Conservation (phyloP, 371 early-diverging fungal genomes). For the Mucor lusitanicus region DNA sequence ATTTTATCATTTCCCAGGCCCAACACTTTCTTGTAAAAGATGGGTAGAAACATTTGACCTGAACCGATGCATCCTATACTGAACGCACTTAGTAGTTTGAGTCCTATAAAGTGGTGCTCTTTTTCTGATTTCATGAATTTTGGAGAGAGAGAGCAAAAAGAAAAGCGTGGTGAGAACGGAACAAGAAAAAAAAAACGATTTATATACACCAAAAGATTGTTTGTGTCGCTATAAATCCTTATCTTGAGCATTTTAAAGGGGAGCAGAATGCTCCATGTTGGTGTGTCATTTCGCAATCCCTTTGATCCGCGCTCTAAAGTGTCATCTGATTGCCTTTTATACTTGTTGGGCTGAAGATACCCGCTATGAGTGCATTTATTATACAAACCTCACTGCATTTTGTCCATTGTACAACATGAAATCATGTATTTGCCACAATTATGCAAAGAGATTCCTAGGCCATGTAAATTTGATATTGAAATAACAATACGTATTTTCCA, state of each 20-base stretch:
- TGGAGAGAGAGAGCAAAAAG: background rate
- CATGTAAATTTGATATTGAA: too few relatives aligned
- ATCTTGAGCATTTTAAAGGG: background rate
- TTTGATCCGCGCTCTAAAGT: background rate
- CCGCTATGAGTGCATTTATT: background rate
- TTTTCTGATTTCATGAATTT: background rate
- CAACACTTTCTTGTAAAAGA: constrained; percentile 35
- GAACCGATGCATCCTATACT: constrained; percentile 42
- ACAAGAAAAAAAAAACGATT: background rate
- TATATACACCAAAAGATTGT: background rate
- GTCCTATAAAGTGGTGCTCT: constrained; percentile 24
- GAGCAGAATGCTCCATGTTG: too few relatives aligned
- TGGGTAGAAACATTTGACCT: constrained; percentile 38
- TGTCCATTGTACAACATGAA: too few relatives aligned
- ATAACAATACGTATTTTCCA: too few relatives aligned
- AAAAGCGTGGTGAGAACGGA: background rate
- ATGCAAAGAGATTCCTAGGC: too few relatives aligned
- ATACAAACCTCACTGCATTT: too few relatives aligned
- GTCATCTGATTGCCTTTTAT: background rate
- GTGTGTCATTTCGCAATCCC: background rate
- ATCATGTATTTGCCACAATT: too few relatives aligned
- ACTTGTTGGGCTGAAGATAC: background rate
- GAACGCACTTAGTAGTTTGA: constrained; percentile 38
- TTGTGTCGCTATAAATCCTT: background rate
- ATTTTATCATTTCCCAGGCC: constrained; percentile 38